Percentiles rank a stretch among this genome's conserved stretches.
phyloP scores from a whole-genome alignment of 257 asterid genomes.

The Petunia secreta region DNA sequence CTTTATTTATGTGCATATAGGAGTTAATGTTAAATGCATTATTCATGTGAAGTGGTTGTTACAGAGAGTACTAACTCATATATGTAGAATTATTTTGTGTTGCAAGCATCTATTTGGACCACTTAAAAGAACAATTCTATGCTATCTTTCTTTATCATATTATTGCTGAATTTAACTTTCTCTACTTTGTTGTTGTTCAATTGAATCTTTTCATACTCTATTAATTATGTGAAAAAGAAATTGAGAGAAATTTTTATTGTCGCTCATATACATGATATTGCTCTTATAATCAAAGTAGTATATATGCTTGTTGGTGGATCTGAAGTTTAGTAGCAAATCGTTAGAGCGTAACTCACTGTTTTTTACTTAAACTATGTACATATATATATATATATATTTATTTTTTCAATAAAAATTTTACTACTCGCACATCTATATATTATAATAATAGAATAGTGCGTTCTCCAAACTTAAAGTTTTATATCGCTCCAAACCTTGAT shows the following conservation, averaged over 20 bases:
- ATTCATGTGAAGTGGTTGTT: constrained; percentile 16
- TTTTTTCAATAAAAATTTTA: too few species aligned
- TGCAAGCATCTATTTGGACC: constrained; percentile 22
- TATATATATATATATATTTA: too few species aligned
- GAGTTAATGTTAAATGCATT: not conserved
- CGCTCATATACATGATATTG: too few species aligned
- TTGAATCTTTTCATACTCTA: too few species aligned
- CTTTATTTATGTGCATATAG: not conserved
- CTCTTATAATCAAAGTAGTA: too few species aligned
- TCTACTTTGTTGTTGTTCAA: not conserved
- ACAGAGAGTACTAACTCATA: not conserved
- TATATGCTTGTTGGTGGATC: too few species aligned
- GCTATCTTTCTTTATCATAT: not conserved
- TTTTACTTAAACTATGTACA: not conserved
- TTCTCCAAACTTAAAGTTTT: not conserved
- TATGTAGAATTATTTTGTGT: constrained; percentile 20
- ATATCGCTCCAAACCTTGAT: not conserved
- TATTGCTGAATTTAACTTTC: not conserved
- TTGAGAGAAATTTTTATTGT: too few species aligned
- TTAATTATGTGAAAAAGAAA: too few species aligned
- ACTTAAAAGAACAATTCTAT: not conserved
- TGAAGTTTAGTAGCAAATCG: too few species aligned
- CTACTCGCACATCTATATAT: too few species aligned
- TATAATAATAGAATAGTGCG: not conserved
- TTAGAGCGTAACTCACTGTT: too few species aligned